These are phyloP conservation scores for Dioscorea dumetorum DNA, from an alignment of 106 monocot genomes.

Conservation along the genomic window DNA sequence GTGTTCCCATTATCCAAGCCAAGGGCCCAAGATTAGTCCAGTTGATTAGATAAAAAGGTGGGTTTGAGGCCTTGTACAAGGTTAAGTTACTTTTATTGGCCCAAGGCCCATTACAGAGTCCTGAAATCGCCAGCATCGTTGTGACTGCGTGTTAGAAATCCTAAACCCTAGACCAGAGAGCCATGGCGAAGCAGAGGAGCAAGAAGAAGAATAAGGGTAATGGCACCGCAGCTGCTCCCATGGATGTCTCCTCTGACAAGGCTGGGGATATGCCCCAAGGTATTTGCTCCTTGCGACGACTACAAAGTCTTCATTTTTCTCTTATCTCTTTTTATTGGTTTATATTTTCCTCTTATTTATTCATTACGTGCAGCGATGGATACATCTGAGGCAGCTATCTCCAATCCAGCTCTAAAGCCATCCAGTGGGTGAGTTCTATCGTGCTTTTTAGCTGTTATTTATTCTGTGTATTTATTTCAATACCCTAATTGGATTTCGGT, in stretches of 20 bases:
- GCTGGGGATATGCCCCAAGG: not conserved
- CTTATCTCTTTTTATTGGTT: not conserved
- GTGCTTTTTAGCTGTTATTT: no score
- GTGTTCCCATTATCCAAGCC: no score
- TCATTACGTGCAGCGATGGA: constrained; percentile 3
- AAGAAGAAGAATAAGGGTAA: constrained; percentile 4
- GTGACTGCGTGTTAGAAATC: not conserved
- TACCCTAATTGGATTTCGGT: no score
- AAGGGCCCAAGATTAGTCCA: no score
- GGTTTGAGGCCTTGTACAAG: no score
- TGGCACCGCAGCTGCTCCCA: not conserved
- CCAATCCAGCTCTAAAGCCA: not conserved
- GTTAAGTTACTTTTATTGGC: no score
- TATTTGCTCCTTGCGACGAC: not conserved
- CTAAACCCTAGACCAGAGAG: not conserved
- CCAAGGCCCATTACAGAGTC: no score
- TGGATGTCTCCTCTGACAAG: not conserved
- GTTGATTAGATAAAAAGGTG: no score
- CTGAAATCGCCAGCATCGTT: no score
- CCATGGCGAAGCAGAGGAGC: constrained; percentile 12
- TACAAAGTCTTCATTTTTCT: not conserved
- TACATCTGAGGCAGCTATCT: not conserved
- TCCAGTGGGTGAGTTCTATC: not conserved
- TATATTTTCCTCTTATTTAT: not conserved
- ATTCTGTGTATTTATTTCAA: no score